phyloP scores from a whole-genome alignment of 2,329 filamentous ascomycete genomes.

The Trichothecium sympodiale region DNA sequence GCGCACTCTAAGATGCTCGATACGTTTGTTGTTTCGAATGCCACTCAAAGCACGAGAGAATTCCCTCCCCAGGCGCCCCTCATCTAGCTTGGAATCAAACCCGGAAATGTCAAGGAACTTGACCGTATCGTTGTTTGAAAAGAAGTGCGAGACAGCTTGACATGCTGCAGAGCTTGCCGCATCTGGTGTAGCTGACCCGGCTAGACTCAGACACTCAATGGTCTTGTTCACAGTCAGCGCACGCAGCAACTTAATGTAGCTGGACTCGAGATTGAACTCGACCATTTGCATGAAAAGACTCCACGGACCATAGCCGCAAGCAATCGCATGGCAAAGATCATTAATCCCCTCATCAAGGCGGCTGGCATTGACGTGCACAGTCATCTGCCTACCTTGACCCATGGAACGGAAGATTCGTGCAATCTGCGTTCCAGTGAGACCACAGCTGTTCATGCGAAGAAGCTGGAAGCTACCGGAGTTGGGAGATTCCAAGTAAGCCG shows the following conservation, averaged over 20 bases:
- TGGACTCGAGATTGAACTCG: slow-evolving; percentile 40
- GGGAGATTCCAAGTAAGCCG: slow-evolving; percentile 30
- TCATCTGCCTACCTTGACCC: slow-evolving; percentile 34
- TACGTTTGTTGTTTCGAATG: slow-evolving; percentile 29
- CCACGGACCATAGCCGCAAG: slow-evolving; percentile 34
- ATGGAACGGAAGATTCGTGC: slow-evolving; percentile 40
- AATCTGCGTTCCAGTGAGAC: slow-evolving; percentile 37
- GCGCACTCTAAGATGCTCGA: slow-evolving; percentile 41
- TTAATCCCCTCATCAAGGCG: slow-evolving; percentile 41
- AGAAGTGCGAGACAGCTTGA: slow-evolving; percentile 36
- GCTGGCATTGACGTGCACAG: slow-evolving; percentile 39
- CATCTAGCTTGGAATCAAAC: slow-evolving; percentile 45
- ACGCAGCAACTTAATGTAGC: slow-evolving; percentile 37
- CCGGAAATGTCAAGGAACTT: slow-evolving; percentile 46
- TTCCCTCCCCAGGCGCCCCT: slow-evolving; percentile 41
- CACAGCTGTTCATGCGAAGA: slow-evolving; percentile 39
- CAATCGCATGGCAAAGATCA: slow-evolving; percentile 36
- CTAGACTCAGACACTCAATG: slow-evolving; percentile 41
- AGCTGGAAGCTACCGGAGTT: slow-evolving; percentile 29
- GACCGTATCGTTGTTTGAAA: slow-evolving; percentile 37
- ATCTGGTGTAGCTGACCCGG: slow-evolving; percentile 39
- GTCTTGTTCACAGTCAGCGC: slow-evolving; percentile 38
- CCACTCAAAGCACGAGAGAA: slow-evolving; percentile 39
- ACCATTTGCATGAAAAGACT: slow-evolving; percentile 45
- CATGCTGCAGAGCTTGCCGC: slow-evolving; percentile 34